phyloP scores from a whole-genome alignment of 176 grass and related monocot genomes.

The Oryza rufipogon region DNA sequence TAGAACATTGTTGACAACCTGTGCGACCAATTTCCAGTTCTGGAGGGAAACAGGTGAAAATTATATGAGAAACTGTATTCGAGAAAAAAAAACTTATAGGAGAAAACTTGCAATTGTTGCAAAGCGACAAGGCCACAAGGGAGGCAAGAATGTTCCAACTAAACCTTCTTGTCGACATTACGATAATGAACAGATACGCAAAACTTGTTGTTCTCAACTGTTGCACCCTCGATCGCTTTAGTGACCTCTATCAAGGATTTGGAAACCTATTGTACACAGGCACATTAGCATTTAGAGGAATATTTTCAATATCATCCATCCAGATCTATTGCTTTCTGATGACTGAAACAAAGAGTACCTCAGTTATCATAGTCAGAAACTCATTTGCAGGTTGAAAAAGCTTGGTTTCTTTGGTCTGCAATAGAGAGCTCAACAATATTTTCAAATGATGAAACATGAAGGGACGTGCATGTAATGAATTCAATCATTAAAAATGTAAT shows the following conservation, averaged over 20 bases:
- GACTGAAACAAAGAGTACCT: constrained; percentile 41
- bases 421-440: not conserved
- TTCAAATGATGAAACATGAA: not conserved
- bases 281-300: not conserved
- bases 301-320: not conserved
- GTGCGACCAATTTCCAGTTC: constrained; percentile 53
- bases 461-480: not conserved
- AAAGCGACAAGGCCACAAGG: not conserved
- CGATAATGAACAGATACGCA: constrained; percentile 79
- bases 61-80: not conserved
- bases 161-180: constrained; percentile 62
- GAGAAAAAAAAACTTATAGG: not conserved
- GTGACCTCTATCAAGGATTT: constrained; percentile 52
- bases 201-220: constrained; percentile 77
- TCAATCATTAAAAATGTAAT: not conserved
- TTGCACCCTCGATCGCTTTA: constrained; percentile 58
- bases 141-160: not conserved
- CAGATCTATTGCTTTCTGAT: not conserved
- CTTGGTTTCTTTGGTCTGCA: constrained; percentile 50
- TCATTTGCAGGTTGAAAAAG: constrained; percentile 74
- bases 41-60: constrained; percentile 17
- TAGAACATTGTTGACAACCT: constrained; percentile 42
- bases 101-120: not conserved
- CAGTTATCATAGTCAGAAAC: constrained; percentile 70
- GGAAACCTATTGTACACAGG: constrained; percentile 36